Base-by-base conservation (phyloP, 768 basidiomycete species). In the Termitomyces eurrhizus region DNA sequence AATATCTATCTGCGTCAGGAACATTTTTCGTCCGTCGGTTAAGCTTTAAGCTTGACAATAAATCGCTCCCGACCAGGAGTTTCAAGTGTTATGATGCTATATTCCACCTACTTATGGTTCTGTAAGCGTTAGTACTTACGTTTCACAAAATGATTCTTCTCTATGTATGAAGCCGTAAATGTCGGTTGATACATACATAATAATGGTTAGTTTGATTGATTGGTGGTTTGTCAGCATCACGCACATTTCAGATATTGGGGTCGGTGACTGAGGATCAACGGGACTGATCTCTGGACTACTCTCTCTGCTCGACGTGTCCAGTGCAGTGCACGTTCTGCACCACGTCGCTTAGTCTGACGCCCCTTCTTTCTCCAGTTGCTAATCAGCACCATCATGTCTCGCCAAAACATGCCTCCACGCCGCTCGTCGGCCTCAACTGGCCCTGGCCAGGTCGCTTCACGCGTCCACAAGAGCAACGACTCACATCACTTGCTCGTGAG, bases 371-470 rank as follows among this genome's bases (percentile, higher is more conserved):
- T 35, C 36, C 46, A 48, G 29, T 62, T 57, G 35, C 46, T 37
- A 60, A 53, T 48, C 16, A 44, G 13, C 46, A 37, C n/a, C 35
- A 64, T 61, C 55, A 61, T 63, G 62, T 61, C 60, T 59, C 58
- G 57, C 50, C 65, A 59, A 60, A 79, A 77, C 70, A 83, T 84
- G 71, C 77, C 78, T 36, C 41, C 58, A 63, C 84, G 88, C 67
- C 80, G 87, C 64, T 78, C 85, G 32, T 89, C 88, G 58, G 86
- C 85, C 9, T 80, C 84, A 57, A 76, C 79, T 44, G 80, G 77
- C 48, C 68, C 75, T 7, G 63, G 65, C 59, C 70, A 69, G 55
- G 67, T 71, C 7, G 58, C 75, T 3, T 37, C 49, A 65, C 72
- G 41, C 67, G 75, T 13, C 72, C 69, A 51, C 67, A 82, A 78